These are phyloP conservation scores for Scheffersomyces quercinus DNA, from an alignment of 1,139 yeast genomes.

Conservation along the genomic window DNA sequence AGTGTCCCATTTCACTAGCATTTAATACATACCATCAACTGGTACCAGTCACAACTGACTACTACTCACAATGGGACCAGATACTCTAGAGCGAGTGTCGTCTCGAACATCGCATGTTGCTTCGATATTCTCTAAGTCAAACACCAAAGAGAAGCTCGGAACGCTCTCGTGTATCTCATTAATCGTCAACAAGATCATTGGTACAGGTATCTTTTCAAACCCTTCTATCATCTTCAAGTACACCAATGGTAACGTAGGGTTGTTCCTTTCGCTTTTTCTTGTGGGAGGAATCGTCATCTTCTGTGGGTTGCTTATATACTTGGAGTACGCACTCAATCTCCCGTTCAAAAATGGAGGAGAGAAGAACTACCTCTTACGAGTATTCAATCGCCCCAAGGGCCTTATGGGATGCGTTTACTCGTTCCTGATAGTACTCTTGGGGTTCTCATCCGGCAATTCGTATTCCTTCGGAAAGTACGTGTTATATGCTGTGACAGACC, in stretches of 20 bases:
- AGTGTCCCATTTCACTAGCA: too few relatives aligned
- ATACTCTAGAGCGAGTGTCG: not conserved
- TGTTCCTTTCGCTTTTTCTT: constrained; percentile 41
- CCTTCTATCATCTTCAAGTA: constrained; percentile 49
- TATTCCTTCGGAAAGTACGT: constrained; percentile 54
- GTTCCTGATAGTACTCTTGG: constrained; percentile 47
- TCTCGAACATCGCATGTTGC: not conserved
- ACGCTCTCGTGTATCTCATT: constrained; percentile 32
- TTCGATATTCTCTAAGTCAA: not conserved
- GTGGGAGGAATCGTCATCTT: constrained; percentile 48
- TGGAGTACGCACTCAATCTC: constrained; percentile 48
- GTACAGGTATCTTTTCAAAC: constrained; percentile 53
- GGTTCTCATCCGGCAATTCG: constrained; percentile 53
- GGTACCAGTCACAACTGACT: too few relatives aligned
- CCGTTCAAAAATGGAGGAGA: constrained; percentile 53
- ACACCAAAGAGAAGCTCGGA: constrained; percentile 16
- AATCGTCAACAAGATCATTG: constrained; percentile 52
- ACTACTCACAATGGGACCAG: not conserved
- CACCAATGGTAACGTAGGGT: constrained; percentile 44
- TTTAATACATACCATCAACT: too few relatives aligned
- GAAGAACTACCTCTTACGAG: constrained; percentile 48
- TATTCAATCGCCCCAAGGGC: constrained; percentile 36
- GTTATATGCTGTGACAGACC: constrained; percentile 35
- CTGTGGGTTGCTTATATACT: constrained; percentile 47
- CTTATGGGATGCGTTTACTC: constrained; percentile 46